These are phyloP conservation scores for Polyrhizophydium stewartii DNA, from an alignment of 371 early-diverging fungal genomes.

Conservation along the genomic window DNA sequence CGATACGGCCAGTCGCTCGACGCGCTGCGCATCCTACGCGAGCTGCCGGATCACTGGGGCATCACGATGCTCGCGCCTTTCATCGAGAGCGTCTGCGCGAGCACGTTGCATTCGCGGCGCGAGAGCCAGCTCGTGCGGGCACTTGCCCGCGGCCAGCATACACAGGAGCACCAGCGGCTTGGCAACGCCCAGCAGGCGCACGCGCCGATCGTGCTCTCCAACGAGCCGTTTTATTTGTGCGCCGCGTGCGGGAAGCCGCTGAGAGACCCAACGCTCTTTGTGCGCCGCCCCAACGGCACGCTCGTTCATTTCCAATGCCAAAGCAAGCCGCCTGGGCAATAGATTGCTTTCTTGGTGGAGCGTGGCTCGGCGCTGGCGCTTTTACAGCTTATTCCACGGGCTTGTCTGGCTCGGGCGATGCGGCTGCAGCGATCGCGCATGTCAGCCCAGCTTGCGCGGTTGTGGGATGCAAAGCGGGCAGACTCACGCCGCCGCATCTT, in stretches of 20 bases:
- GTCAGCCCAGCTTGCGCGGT: too few species aligned
- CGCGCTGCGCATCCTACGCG: background rate
- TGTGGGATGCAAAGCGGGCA: too few species aligned
- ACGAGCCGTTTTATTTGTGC: constrained; percentile 47
- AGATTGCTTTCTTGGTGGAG: too few species aligned
- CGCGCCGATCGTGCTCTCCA: constrained; percentile 6
- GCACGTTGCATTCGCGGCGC: background rate
- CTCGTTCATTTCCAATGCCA: constrained; percentile 39
- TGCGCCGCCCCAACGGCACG: constrained; percentile 41
- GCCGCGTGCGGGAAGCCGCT: constrained; percentile 45
- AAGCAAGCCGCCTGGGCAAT: background rate
- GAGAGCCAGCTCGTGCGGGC: background rate
- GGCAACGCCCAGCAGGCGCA: background rate
- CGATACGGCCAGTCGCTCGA: background rate
- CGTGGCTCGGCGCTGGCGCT: too few species aligned
- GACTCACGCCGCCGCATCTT: background rate
- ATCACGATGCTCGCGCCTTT: background rate
- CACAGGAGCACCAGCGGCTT: background rate
- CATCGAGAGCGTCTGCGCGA: background rate
- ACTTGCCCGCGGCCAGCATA: background rate
- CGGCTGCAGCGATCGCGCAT: too few species aligned
- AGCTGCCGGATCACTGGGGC: background rate
- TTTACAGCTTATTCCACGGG: too few species aligned
- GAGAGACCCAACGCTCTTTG: constrained; percentile 47
- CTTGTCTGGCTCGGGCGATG: too few species aligned